A percentile compares a stretch with the other conserved stretches of the same genome.
These are phyloP conservation scores for Ceratocystis cacaofunesta DNA, from an alignment of 2,329 filamentous ascomycete species.

Conservation along the genomic window DNA sequence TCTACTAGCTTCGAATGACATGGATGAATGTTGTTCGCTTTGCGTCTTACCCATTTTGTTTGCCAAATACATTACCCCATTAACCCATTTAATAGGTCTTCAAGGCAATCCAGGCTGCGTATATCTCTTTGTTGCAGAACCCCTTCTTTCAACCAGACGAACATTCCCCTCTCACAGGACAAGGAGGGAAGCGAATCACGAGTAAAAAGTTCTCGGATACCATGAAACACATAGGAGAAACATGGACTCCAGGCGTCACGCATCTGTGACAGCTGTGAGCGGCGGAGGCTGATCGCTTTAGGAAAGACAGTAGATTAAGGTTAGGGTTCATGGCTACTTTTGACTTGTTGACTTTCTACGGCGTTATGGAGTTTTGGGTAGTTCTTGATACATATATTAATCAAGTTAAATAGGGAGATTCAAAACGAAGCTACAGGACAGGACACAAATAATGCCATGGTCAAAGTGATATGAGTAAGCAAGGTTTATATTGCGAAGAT, in stretches of 20 bases:
- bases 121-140: constrained; percentile 77
- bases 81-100: constrained; percentile 39
- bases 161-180: constrained; percentile 44
- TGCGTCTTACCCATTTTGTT: background rate
- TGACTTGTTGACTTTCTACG: constrained; percentile 19
- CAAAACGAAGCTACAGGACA: background rate
- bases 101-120: constrained; percentile 80
- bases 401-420: background rate
- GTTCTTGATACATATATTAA: background rate
- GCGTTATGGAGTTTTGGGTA: constrained; percentile 18
- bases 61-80: background rate
- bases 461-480: background rate
- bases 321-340: constrained; percentile 10
- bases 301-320: constrained; percentile 11
- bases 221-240: constrained; percentile 70
- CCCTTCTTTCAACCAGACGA: constrained; percentile 90
- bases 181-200: constrained; percentile 54
- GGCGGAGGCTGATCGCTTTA: background rate
- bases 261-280: constrained; percentile 32
- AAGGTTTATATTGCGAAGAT: background rate
- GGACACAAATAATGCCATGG: background rate
- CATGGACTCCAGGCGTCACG: constrained; percentile 62
- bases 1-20: too few relatives aligned
- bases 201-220: constrained; percentile 70
- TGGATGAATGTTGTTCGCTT: constrained; percentile 26